Evolutionary conservation across 1,139 yeast species (phyloP), one percentile per base, ranked within the genome.

Genomic region (Saccharomyces hybrid): DNA sequence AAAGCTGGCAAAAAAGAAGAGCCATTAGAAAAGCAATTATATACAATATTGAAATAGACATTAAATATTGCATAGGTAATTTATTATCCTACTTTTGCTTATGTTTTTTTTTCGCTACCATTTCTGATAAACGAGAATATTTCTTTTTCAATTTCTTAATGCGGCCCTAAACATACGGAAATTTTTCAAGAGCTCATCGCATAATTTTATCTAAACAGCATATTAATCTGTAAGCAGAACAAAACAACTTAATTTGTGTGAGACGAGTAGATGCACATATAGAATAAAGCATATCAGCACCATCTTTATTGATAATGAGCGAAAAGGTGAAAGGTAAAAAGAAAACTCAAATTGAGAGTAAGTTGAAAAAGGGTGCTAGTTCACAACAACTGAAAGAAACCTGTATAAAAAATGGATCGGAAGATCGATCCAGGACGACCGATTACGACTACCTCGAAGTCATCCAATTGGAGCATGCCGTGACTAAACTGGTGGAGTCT

Each of bases 401-500:
- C 46, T 19, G 19, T 21, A 34, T 28, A 3, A 24, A 19, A 21
- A 28, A 29, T 8, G 28, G 26, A 47, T 49, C 21, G 34, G 16
- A 50, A 53, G 24, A 11, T 11, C 19, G 5, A 8, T 19, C 48
- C 42, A 31, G 31, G 28, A 44, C 53, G n/a, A 3, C 44, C 19
- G 24, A 38, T 42, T 65, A 65, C 53, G 63, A 64, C 19, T 63
- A 71, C 14, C 63, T 75, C 1, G 75, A 76, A 47, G 71, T 75
- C 11, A 64, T 74, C 21, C 71, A 71, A 31, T 52, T 81, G n/a
- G 84, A 80, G 55, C 79, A 78, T 63, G 76, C 82, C 0, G 75
- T 78, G 9, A 68, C 75, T 1, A 75, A 73, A 52, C 61, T 86
- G 7, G 82, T 84, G 55, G 81, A 78, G 53, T 75, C 80, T 46